Evolutionary conservation across 31 red algal genomes (phyloP).

Genomic region (Endocladia muricata): DNA sequence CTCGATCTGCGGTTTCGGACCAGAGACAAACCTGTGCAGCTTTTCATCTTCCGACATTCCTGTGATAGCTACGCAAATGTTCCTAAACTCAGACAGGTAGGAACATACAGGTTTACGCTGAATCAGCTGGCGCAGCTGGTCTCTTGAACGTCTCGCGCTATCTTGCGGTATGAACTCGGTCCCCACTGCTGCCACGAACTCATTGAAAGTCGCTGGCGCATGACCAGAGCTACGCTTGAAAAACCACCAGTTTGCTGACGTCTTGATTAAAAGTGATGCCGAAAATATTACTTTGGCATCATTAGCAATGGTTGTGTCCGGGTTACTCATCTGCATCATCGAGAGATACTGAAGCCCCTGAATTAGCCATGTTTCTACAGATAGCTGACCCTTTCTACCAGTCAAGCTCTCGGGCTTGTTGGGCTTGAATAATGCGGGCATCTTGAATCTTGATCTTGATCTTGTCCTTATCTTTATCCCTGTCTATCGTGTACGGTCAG

Average conservation of each 20-base stretch:
- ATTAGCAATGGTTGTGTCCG: background rate
- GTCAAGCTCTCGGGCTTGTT: background rate
- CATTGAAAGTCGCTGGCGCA: background rate
- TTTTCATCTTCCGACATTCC: slow-evolving; percentile 26
- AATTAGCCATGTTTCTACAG: background rate
- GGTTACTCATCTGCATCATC: background rate
- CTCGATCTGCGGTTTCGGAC: slow-evolving; percentile 4
- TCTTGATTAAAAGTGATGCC: background rate
- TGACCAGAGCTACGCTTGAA: background rate
- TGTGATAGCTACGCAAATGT: slow-evolving; percentile 24
- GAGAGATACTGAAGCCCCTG: background rate
- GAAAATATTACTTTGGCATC: background rate
- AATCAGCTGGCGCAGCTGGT: background rate
- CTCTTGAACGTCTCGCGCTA: slow-evolving; percentile 9
- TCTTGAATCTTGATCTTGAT: no score
- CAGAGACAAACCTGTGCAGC: slow-evolving; percentile 30
- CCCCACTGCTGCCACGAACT: background rate
- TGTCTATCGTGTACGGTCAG: no score
- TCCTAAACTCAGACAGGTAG: slow-evolving; percentile 36
- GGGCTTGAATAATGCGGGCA: no score
- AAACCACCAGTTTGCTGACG: background rate
- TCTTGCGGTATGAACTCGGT: slow-evolving; percentile 26
- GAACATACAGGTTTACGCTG: background rate
- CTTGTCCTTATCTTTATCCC: no score
- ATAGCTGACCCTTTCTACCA: background rate